Evolutionary conservation across 2,329 filamentous ascomycete genomes (phyloP).

Genomic region (Escovopsis sp.): DNA sequence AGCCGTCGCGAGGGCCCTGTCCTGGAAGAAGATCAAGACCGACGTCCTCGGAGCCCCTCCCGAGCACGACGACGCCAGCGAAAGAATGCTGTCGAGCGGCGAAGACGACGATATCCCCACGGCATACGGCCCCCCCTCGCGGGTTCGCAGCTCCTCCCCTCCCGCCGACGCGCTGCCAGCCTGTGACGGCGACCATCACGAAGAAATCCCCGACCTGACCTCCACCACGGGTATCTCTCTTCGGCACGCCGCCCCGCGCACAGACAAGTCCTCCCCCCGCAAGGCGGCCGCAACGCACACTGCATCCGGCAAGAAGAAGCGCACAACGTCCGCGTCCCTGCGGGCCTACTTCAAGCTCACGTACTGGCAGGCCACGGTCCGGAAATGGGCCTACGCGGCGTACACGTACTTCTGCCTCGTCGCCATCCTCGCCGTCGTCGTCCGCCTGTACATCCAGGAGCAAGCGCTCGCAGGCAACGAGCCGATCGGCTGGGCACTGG

Average conservation of each 20-base stretch:
- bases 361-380: slow-evolving; percentile 53
- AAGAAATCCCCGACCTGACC: no score
- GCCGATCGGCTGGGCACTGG: slow-evolving; percentile 81
- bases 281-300: slow-evolving; percentile 33
- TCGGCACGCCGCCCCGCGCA: slow-evolving; percentile 38
- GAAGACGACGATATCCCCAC: slow-evolving; percentile 12
- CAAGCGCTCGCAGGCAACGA: slow-evolving; percentile 58
- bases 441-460: slow-evolving; percentile 53
- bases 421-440: slow-evolving; percentile 49
- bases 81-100: slow-evolving; percentile 17
- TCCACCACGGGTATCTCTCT: slow-evolving; percentile 14
- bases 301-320: slow-evolving; percentile 49
- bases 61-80: slow-evolving; percentile 16
- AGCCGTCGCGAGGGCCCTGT: slow-evolving; percentile 24
- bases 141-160: slow-evolving; percentile 17
- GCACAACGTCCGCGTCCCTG: slow-evolving; percentile 46
- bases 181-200: slow-evolving; percentile 5
- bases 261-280: slow-evolving; percentile 15
- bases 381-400: slow-evolving; percentile 72
- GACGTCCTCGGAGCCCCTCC: slow-evolving; percentile 18
- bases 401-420: slow-evolving; percentile 61
- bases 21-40: slow-evolving; percentile 32
- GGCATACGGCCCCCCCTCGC: slow-evolving; percentile 8
- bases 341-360: slow-evolving; percentile 71
- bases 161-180: slow-evolving; percentile 4